A percentile compares a stretch with the other conserved stretches of the same genome.
Evolutionary conservation across 1,139 yeast species (phyloP).

Genomic region (Diutina siamensis): DNA sequence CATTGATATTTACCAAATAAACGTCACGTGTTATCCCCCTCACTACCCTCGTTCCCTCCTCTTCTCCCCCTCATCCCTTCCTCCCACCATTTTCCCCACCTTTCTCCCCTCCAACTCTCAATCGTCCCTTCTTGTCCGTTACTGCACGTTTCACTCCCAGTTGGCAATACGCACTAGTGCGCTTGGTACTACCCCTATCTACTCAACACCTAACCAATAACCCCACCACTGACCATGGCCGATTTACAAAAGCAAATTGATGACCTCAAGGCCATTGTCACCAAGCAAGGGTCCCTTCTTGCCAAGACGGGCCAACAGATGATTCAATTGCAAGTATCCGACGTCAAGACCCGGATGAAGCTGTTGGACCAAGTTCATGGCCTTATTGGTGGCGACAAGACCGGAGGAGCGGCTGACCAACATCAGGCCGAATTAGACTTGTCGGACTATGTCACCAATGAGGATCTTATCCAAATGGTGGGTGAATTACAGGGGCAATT

Average conservation of each 20-base stretch:
- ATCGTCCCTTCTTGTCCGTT: too few species aligned
- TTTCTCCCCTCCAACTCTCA: too few species aligned
- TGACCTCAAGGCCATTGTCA: constrained; percentile 39
- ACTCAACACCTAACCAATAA: not conserved
- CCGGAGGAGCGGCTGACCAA: constrained; percentile 6
- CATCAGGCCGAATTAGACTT: constrained; percentile 24
- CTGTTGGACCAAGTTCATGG: constrained; percentile 14
- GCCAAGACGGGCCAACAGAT: constrained; percentile 68
- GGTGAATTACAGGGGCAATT: constrained; percentile 85
- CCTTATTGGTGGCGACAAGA: not conserved
- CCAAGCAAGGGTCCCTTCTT: constrained; percentile 28
- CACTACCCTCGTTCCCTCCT: not conserved
- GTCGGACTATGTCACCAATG: constrained; percentile 61
- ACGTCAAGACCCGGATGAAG: constrained; percentile 29
- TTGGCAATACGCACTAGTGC: too few species aligned
- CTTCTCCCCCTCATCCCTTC: not conserved
- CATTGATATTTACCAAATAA: too few species aligned
- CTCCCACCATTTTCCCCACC: too few species aligned
- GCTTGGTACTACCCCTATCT: too few species aligned
- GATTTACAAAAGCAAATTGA: constrained; percentile 30
- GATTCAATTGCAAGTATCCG: constrained; percentile 50
- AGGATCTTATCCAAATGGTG: constrained; percentile 60
- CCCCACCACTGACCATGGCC: not conserved
- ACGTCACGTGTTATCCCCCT: too few species aligned
- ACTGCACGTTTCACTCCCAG: too few species aligned